Evolutionary conservation across 352 stramenopile genomes (phyloP).

Genomic region (Globisporangium canariense): DNA sequence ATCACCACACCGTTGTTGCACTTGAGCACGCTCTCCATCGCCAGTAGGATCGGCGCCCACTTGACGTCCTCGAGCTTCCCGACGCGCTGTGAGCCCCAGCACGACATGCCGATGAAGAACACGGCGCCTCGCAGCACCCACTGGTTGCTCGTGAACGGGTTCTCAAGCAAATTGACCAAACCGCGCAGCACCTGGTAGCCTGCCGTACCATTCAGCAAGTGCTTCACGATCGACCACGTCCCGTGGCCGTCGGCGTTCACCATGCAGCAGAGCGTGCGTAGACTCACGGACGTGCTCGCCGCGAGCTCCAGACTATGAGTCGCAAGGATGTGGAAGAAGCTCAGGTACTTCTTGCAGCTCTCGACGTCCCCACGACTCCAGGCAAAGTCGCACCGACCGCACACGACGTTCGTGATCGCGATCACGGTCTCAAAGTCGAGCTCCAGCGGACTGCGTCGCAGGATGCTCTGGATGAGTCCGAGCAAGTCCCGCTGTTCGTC

Average conservation of each 20-base stretch:
- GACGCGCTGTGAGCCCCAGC: conserved; percentile 81
- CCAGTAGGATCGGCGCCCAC: conserved; percentile 68
- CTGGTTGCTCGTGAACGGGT: conserved; percentile 46
- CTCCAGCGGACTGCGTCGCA: conserved; percentile 48
- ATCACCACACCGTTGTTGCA: conserved; percentile 78
- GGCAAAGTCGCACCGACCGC: conserved; percentile 62
- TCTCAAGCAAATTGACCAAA: conserved; percentile 70
- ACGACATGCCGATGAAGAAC: conserved; percentile 89
- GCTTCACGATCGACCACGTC: conserved; percentile 83
- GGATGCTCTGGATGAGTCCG: conserved; percentile 67
- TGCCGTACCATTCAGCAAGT: conserved; percentile 56
- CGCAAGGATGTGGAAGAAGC: conserved; percentile 75
- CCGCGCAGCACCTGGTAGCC: conserved; percentile 71
- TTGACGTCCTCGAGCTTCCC: conserved; percentile 69
- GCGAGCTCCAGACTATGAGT: conserved; percentile 58
- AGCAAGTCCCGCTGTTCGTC: conserved; percentile 79
- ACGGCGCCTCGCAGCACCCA: conserved; percentile 80
- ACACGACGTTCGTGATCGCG: conserved; percentile 68
- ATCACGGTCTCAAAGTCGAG: conserved; percentile 67
- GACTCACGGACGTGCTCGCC: conserved; percentile 51
- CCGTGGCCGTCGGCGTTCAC: conserved; percentile 81
- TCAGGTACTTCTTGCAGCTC: conserved; percentile 64
- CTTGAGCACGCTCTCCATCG: conserved; percentile 55
- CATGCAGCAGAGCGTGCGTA: conserved; percentile 78
- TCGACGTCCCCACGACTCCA: conserved; percentile 70